Base-by-base conservation (phyloP, 441 rosid genomes). In the Jatropha podagrica region DNA sequence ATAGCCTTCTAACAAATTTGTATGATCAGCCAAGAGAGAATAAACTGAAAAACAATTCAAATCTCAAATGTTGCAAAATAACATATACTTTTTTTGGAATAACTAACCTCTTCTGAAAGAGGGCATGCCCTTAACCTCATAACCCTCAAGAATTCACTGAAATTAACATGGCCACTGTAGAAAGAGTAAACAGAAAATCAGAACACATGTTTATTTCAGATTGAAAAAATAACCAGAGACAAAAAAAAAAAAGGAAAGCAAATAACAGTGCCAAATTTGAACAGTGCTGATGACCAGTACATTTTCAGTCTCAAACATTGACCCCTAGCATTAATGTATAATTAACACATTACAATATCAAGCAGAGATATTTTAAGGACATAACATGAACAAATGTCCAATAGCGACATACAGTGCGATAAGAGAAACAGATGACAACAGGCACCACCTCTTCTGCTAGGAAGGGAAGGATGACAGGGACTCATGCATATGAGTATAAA, bases 101-200 rank as follows among this genome's bases (percentile, higher is more conserved):
- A 73, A 80, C 90, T 77, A 52, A 93, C 99, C 97, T 86, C 85
- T 78, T 86, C 87, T 66, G 94, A 86, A 48, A 93, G 88, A 55
- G 77, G 68, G 76, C 91, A 93, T 68, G 88, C 52, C 84, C 84
- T 86, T 79, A 95, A 86, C 77, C 80, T 85, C 67, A 90, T 81
- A 78, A 72, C 91, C 85, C 83, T 84, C 77, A 86, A 78, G 79
- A 95, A 93, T 76, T 88, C 87, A 72, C 65, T 77, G 76, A 84
- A 80, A 69, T 71, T 83, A 82, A 95, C 93, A 75, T 83, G 82
- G 56, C 98, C 99, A 74, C 99, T 95, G 93, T 82, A 83, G 78
- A 75, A 48, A 81, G 52, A 66, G 72, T 69, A 41, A 62, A 32
- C 42, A 54, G 48, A 44, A 55, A 44, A 51, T 76, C 60, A 80